Conservation (phyloP, 2,329 filamentous ascomycete genomes). For the Ambrosiella xylebori region DNA sequence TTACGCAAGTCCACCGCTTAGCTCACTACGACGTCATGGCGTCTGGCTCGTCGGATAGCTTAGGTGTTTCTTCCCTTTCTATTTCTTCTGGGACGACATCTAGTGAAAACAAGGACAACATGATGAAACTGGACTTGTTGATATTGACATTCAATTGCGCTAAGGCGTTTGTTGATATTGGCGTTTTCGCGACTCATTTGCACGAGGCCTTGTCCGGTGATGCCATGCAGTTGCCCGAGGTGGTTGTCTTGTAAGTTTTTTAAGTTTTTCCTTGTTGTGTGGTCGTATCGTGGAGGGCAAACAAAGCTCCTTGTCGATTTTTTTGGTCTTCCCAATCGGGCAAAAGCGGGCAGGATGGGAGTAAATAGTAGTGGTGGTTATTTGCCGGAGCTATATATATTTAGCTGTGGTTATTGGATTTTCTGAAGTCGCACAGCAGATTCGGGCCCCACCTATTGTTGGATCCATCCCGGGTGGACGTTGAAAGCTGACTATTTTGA, state of each 20-base stretch:
- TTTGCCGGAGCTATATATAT: too few relatives aligned
- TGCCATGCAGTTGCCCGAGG: conserved; percentile 30
- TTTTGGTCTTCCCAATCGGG: too few relatives aligned
- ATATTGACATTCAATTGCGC: conserved; percentile 84
- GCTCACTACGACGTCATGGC: neutral
- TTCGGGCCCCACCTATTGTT: too few relatives aligned
- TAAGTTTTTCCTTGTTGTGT: neutral
- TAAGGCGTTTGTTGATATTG: conserved; percentile 49
- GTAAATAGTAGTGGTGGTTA: too few relatives aligned
- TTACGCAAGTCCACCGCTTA: neutral
- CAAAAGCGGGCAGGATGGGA: too few relatives aligned
- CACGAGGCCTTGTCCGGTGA: conserved; percentile 38
- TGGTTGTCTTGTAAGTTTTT: conserved; percentile 38
- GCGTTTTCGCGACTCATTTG: conserved; percentile 55
- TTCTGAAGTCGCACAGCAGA: too few relatives aligned
- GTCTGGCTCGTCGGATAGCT: neutral
- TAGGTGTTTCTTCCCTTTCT: neutral
- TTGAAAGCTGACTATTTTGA: too few relatives aligned
- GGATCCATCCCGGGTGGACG: too few relatives aligned
- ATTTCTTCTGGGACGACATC: neutral
- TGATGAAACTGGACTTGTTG: conserved; percentile 43
- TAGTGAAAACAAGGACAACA: conserved; percentile 8
- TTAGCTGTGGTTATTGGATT: too few relatives aligned
- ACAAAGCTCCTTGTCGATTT: too few relatives aligned
- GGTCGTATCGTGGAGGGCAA: neutral